phyloP scores from a whole-genome alignment of 2,329 filamentous ascomycete species.

The Aureobasidium namibiae region DNA sequence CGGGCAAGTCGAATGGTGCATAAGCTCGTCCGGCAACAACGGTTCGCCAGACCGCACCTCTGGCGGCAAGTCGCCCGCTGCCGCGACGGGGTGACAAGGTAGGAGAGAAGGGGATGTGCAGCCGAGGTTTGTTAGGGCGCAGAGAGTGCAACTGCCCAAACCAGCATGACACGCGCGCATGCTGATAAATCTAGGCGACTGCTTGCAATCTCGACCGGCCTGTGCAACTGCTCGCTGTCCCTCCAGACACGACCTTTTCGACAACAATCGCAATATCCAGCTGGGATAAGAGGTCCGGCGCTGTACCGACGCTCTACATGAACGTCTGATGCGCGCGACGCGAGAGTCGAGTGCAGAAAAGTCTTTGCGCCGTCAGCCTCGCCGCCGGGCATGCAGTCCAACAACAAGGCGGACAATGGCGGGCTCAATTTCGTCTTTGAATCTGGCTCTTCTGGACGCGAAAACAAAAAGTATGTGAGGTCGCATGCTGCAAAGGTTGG shows the following conservation, averaged over 20 bases:
- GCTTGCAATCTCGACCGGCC: not conserved
- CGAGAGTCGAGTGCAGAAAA: not conserved
- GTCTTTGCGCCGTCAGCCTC: not conserved
- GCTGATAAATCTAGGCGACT: conserved; percentile 1
- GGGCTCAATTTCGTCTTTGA: conserved; percentile 13
- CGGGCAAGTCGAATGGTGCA: not conserved
- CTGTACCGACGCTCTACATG: not conserved
- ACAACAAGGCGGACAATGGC: not conserved
- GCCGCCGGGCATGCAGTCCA: conserved; percentile 4
- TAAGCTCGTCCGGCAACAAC: not conserved
- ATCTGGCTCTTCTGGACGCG: conserved; percentile 6
- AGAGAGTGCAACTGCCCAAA: not conserved
- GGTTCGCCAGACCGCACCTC: not conserved
- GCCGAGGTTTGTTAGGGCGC: not conserved
- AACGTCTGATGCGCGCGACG: not conserved
- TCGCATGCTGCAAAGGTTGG: conserved; percentile 11
- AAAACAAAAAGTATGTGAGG: conserved; percentile 9
- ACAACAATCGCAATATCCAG: not conserved
- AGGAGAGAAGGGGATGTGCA: not conserved
- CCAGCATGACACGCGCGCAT: not conserved
- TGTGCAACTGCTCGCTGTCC: not conserved
- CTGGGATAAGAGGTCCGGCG: not conserved
- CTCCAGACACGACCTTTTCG: not conserved
- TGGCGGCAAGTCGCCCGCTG: not conserved
- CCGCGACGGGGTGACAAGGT: not conserved